Base-by-base conservation (phyloP, 73 alveolate genomes). In the Symbiodinium natans region DNA sequence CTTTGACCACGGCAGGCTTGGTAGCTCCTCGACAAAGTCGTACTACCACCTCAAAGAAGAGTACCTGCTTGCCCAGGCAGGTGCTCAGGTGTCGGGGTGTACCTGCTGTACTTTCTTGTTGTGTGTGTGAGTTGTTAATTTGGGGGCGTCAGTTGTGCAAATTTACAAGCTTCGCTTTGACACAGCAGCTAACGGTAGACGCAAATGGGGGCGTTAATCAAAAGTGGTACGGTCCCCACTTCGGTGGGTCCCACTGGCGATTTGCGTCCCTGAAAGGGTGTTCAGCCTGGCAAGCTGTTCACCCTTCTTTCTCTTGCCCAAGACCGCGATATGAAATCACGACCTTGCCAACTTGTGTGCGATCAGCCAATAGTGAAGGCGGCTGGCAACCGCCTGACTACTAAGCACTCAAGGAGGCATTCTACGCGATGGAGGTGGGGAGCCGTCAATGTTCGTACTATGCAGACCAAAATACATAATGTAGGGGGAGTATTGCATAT, bases 231-330 rank as follows among this genome's bases (percentile, higher is more conserved):
- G n/a, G n/a, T 83, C 33, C 92, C 34, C 92, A 59, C 75, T 8
- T 83, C 23, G 38, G 73, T 29, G 74, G 74, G 33, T 33, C 84
- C 92, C 74, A 10, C 4, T 19, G 27, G 39, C 42, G 34, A 39
- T 15, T n/a, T n/a, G n/a, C n/a, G n/a, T n/a, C n/a, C n/a, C n/a
- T n/a, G n/a, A n/a, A n/a, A n/a, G n/a, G n/a, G n/a, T n/a, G n/a
- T n/a, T n/a, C n/a, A n/a, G 38, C 75, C 92, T 83, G 27, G 92
- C 92, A 83, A 83, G 75, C 92, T 59, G 92, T 7, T 27, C 41
- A 9, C 74, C 33, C n/a, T 13, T 25, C 36, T 25, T 42, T 43
- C 1, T 25, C 41, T 41, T 83, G 92, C 92, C 6, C 92, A 83
- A 31, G 74, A 83, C 92, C 92, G 43, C 92, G 3, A 25, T 41